Evolutionary conservation across 176 grass and related monocot genomes (phyloP).

Genomic region (Aegilops sharonensis): DNA sequence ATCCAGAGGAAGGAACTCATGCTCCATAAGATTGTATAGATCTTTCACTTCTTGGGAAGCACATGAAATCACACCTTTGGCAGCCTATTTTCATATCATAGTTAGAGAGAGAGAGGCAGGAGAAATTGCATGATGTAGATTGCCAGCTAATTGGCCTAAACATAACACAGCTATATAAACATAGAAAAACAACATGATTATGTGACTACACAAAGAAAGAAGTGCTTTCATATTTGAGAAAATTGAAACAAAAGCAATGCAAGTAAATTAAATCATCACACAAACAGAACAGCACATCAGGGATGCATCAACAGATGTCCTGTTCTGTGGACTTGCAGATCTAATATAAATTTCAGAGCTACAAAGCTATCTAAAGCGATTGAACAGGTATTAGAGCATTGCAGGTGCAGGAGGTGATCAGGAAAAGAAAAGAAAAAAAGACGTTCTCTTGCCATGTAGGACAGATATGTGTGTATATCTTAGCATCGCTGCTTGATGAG

Average conservation of each 20-base stretch:
- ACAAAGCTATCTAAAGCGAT: not conserved
- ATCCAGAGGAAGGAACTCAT: slow-evolving; percentile 81
- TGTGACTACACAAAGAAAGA: not conserved
- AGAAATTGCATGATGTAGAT: not conserved
- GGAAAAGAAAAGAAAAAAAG: not conserved
- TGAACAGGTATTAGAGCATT: not conserved
- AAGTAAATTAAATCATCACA: not conserved
- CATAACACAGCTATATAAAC: not conserved
- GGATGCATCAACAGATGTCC: not conserved
- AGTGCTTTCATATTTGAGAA: no score
- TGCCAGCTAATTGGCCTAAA: not conserved
- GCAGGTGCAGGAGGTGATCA: not conserved
- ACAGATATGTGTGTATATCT: not conserved
- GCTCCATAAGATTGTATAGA: slow-evolving; percentile 86
- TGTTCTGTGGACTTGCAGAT: not conserved
- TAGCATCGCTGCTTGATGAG: not conserved
- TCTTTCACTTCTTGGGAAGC: slow-evolving; percentile 96
- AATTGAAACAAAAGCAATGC: not conserved
- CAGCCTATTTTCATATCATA: slow-evolving; percentile 37
- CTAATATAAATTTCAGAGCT: not conserved
- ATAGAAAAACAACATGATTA: not conserved
- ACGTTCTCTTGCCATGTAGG: not conserved
- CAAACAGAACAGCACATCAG: not conserved
- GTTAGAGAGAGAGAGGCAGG: not conserved
- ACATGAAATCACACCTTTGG: slow-evolving; percentile 90